A percentile compares a stretch with the other conserved stretches of the same genome.
Conservation (phyloP, 2,329 filamentous ascomycete genomes). For the Claviceps pazoutovae region DNA sequence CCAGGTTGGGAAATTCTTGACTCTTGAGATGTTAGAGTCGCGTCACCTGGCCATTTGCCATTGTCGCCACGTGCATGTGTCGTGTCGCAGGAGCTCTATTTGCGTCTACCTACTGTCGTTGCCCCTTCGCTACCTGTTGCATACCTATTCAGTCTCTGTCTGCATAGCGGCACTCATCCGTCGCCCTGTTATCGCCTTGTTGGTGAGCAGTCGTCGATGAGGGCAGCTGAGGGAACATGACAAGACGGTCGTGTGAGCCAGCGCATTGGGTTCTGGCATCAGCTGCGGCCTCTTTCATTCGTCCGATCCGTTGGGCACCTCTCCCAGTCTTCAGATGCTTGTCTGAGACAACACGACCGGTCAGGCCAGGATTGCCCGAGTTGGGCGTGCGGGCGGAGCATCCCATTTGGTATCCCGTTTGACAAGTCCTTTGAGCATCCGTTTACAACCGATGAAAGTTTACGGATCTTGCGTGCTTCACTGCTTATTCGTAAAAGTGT, state of each 20-base stretch:
- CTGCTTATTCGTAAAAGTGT: too few species aligned
- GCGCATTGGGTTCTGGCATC: background rate
- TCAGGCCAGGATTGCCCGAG: conserved; percentile 1
- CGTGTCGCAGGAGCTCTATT: too few species aligned
- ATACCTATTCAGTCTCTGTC: background rate
- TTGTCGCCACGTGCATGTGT: too few species aligned
- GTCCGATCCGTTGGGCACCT: background rate
- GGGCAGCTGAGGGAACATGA: background rate
- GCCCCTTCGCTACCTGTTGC: background rate
- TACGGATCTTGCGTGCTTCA: too few species aligned
- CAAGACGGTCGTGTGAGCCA: background rate
- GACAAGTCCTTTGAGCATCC: too few species aligned
- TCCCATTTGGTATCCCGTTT: background rate
- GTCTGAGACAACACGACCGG: conserved; percentile 6
- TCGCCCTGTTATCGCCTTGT: background rate
- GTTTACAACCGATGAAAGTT: too few species aligned
- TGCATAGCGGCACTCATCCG: background rate
- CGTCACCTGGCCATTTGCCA: too few species aligned
- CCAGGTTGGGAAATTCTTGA: too few species aligned
- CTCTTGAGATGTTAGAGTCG: too few species aligned
- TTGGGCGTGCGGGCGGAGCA: conserved; percentile 1
- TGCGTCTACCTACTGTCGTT: too few species aligned
- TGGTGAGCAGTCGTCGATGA: background rate
- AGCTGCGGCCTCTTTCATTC: background rate
- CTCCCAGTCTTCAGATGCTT: background rate